phyloP scores from a whole-genome alignment of 352 stramenopile species.

The Globisporangium camurandrum region DNA sequence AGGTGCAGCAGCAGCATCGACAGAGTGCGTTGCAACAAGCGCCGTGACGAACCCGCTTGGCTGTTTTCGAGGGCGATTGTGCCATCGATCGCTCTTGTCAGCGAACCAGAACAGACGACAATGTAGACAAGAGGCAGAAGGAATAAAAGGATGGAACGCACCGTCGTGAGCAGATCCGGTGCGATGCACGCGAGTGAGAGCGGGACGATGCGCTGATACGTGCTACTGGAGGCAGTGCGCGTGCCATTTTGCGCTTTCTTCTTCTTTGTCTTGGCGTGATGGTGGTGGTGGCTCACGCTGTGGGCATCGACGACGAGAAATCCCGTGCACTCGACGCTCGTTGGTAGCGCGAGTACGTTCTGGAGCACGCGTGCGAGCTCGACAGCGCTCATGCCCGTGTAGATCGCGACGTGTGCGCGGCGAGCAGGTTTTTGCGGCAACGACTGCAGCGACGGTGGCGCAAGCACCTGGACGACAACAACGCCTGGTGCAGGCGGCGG shows the following conservation, averaged over 20 bases:
- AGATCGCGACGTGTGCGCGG: slow-evolving; percentile 30
- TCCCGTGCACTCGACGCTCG: slow-evolving; percentile 17
- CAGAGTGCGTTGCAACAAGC: slow-evolving; percentile 11
- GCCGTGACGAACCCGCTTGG: slow-evolving; percentile 18
- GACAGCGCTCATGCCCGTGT: slow-evolving; percentile 32
- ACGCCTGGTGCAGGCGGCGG: not conserved
- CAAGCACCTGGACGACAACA: slow-evolving; percentile 1
- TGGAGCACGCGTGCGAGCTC: slow-evolving; percentile 42
- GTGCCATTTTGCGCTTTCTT: slow-evolving; percentile 2
- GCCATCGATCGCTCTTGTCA: too few relatives aligned
- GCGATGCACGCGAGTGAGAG: slow-evolving; percentile 49
- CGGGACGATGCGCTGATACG: slow-evolving; percentile 34
- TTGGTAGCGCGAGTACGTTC: slow-evolving; percentile 21
- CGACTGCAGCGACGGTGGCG: slow-evolving; percentile 2
- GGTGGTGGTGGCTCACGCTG: not conserved
- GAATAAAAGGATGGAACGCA: not conserved
- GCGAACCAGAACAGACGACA: too few relatives aligned
- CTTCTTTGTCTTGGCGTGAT: not conserved
- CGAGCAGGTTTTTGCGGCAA: not conserved
- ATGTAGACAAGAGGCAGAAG: too few relatives aligned
- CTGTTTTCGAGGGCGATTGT: too few relatives aligned
- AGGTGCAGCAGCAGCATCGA: not conserved
- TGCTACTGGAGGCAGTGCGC: not conserved
- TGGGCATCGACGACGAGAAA: slow-evolving; percentile 22
- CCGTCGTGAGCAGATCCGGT: slow-evolving; percentile 30